These are phyloP conservation scores for Sphenostylis stenocarpa DNA, from an alignment of 306 rosid genomes.

Conservation along the genomic window DNA sequence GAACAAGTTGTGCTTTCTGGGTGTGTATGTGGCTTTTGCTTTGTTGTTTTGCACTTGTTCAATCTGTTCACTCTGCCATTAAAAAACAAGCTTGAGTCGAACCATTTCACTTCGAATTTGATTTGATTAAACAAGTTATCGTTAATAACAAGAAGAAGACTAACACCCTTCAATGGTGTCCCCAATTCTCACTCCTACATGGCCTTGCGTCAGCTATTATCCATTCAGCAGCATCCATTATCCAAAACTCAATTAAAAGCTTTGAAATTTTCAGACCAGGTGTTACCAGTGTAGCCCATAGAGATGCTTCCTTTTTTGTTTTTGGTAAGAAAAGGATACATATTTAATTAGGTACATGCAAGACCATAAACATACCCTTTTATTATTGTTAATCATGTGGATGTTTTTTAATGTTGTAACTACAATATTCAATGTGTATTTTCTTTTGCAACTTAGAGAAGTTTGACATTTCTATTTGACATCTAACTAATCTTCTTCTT, in stretches of 20 bases:
- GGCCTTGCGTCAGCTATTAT: slow-evolving; percentile 52
- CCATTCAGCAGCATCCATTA: slow-evolving; percentile 46
- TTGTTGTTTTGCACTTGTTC: background rate
- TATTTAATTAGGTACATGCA: background rate
- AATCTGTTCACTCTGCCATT: background rate
- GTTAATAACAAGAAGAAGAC: slow-evolving; percentile 24
- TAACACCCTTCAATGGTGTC: background rate
- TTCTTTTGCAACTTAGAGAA: background rate
- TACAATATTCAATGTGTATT: background rate
- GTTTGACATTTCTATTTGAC: too few relatives aligned
- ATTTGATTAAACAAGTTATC: background rate
- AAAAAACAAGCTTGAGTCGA: slow-evolving; percentile 1
- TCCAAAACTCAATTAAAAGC: slow-evolving; percentile 17
- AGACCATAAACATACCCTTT: background rate
- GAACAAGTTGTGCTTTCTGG: background rate
- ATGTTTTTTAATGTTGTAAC: background rate
- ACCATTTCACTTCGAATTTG: background rate
- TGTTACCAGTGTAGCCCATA: background rate
- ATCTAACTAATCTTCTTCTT: too few relatives aligned
- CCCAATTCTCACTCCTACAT: slow-evolving; percentile 33
- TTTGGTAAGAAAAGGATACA: background rate
- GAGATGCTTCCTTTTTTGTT: background rate
- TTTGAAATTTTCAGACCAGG: background rate
- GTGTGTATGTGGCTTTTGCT: slow-evolving; percentile 6
- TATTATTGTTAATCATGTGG: background rate